A percentile compares a stretch with the other conserved stretches of the same genome.
These are phyloP conservation scores for Selaginella tamariscina DNA, from an alignment of 75 land plant genomes.

Conservation along the genomic window DNA sequence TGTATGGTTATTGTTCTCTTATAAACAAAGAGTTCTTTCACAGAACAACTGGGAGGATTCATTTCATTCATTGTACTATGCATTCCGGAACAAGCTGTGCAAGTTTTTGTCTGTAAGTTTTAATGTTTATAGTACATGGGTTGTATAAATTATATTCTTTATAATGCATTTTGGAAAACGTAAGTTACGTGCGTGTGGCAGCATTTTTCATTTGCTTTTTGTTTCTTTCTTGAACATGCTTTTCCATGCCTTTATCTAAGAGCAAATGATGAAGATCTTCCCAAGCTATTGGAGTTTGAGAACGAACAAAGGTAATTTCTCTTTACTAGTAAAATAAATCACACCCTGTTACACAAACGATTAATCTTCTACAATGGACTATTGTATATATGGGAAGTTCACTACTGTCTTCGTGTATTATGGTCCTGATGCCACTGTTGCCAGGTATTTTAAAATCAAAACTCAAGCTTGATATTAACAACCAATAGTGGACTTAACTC, in stretches of 20 bases:
- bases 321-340: no score
- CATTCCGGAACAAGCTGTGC: conserved; percentile 53
- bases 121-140: background rate
- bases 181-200: conserved; percentile 26
- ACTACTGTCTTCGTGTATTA: no score
- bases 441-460: no score
- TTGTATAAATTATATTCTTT: no score
- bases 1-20: background rate
- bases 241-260: conserved; percentile 70
- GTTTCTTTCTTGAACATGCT: conserved; percentile 28
- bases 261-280: conserved; percentile 53
- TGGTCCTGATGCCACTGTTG: no score
- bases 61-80: conserved; percentile 67
- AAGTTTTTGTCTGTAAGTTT: conserved; percentile 65
- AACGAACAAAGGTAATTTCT: conserved; percentile 67
- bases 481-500: no score
- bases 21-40: conserved; percentile 42
- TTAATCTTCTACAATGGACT: no score
- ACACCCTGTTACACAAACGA: no score
- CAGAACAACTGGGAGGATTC: conserved; percentile 79
- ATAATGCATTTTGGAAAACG: conserved; percentile 41
- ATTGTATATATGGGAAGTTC: no score
- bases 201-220: background rate
- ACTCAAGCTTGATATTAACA: no score
- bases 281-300: conserved; percentile 73